Evolutionary conservation across 2,329 filamentous ascomycete species (phyloP).

Genomic region (Beauveria sp.): DNA sequence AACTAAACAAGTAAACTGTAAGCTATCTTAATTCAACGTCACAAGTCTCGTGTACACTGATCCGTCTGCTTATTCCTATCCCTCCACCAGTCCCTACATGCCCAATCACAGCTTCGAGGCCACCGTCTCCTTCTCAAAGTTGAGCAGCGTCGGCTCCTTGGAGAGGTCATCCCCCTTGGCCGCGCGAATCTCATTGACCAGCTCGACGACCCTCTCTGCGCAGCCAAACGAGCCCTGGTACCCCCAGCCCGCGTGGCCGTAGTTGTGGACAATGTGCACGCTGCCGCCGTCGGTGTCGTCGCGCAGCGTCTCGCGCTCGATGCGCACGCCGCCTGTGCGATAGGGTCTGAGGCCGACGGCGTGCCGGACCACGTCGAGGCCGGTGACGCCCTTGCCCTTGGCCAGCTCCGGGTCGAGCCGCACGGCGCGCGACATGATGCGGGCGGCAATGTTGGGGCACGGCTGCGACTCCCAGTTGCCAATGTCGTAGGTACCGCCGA

Average conservation of each 20-base stretch:
- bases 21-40: no score
- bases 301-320: constrained; percentile 51
- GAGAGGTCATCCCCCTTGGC: constrained; percentile 22
- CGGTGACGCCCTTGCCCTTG: constrained; percentile 60
- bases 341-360: constrained; percentile 75
- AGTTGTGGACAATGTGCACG: constrained; percentile 63
- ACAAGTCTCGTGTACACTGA: no score
- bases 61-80: no score
- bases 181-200: constrained; percentile 54
- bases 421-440: constrained; percentile 77
- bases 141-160: constrained; percentile 24
- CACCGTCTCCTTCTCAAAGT: background rate
- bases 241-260: constrained; percentile 73
- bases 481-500: constrained; percentile 80
- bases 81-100: no score
- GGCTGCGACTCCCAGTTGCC: constrained; percentile 72
- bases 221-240: constrained; percentile 66
- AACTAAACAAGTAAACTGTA: no score
- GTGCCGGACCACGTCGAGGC: constrained; percentile 69
- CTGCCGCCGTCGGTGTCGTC: constrained; percentile 39
- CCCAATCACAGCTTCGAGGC: constrained; percentile 1
- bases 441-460: constrained; percentile 68
- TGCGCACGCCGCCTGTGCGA: constrained; percentile 62
- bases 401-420: constrained; percentile 58
- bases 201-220: constrained; percentile 54